These are phyloP conservation scores for Diaporthe citriasiana DNA, from an alignment of 2,329 filamentous ascomycete species.

Conservation along the genomic window DNA sequence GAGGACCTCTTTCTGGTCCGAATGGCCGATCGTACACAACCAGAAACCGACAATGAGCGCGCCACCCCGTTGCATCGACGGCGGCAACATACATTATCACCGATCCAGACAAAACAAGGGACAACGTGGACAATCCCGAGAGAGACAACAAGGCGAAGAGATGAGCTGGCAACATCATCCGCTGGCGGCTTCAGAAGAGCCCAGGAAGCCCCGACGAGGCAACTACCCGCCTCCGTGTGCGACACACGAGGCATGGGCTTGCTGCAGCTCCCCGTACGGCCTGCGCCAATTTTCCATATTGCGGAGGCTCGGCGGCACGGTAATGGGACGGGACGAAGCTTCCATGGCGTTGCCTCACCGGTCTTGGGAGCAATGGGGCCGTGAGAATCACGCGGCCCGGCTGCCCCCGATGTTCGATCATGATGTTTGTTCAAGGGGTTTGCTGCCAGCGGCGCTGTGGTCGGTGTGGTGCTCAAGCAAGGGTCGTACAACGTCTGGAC, in stretches of 20 bases:
- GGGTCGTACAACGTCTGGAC: background rate
- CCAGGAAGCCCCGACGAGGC: constrained; percentile 29
- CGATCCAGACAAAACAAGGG: background rate
- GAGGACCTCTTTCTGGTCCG: background rate
- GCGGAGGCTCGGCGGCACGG: constrained; percentile 18
- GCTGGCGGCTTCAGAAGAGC: constrained; percentile 22
- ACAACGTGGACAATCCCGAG: background rate
- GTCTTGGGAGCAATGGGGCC: background rate
- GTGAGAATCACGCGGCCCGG: background rate
- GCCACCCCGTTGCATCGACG: background rate
- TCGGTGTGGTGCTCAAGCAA: background rate
- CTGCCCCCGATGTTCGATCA: background rate
- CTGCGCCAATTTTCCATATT: constrained; percentile 15
- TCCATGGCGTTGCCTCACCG: constrained; percentile 11
- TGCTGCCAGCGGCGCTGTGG: background rate
- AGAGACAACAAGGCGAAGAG: background rate
- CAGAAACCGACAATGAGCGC: background rate
- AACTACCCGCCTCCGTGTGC: constrained; percentile 35
- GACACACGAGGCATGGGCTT: constrained; percentile 39
- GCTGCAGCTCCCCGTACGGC: constrained; percentile 33
- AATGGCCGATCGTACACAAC: background rate
- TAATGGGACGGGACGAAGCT: constrained; percentile 3
- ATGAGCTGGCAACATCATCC: background rate
- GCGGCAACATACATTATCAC: background rate
- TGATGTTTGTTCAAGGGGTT: background rate